Base-by-base conservation (phyloP, 2,329 filamentous ascomycete species). In the Drechslerella coelobrocha region DNA sequence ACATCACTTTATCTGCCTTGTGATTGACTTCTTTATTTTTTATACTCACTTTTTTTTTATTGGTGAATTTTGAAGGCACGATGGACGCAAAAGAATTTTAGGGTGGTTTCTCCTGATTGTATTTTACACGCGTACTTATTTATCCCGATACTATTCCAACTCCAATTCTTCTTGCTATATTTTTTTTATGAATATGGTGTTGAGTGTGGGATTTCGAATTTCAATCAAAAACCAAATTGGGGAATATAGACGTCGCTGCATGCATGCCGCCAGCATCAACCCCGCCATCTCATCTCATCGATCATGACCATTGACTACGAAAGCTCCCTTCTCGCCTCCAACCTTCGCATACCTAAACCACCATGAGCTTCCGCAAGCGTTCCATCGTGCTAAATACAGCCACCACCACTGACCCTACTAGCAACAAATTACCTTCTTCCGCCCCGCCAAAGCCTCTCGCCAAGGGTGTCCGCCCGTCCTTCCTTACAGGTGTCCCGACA, bases 401-500 rank as follows among this genome's bases (percentile, higher is more conserved):
- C 2, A 45, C n/a, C 14, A 54, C 17, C 21, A 55, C 41, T 19
- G 12, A 19, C 5, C 24, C 47, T 19, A 6, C 47, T 9, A 6
- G 4, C 31, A 6, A 47, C n/a, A 19, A 31, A 12, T 31, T 12
- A 12, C 29, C 47, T 19, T 2, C 53, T 39, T 48, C 57, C 10
- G 45, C 62, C 54, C 56, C 69, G 10, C 60, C 68, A 51, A 65
- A 56, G 26, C 65, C 71, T 27, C 52, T 57, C 47, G 37, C 61
- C 17, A 52, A 74, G 5, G 75, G 75, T 66, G 84, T 92, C 21
- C 87, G 93, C 53, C 91, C 93, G 14, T 99, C 94, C 10, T 91
- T 92, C 50, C 82, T 96, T 29, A 92, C 96, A 77, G 93, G 93
- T 61, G 88, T 92, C 51, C 84, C 87, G 37, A 96, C 91, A 6